Evolutionary conservation across 2,329 filamentous ascomycete species (phyloP).

Genomic region (Aspergillus fijiensis): DNA sequence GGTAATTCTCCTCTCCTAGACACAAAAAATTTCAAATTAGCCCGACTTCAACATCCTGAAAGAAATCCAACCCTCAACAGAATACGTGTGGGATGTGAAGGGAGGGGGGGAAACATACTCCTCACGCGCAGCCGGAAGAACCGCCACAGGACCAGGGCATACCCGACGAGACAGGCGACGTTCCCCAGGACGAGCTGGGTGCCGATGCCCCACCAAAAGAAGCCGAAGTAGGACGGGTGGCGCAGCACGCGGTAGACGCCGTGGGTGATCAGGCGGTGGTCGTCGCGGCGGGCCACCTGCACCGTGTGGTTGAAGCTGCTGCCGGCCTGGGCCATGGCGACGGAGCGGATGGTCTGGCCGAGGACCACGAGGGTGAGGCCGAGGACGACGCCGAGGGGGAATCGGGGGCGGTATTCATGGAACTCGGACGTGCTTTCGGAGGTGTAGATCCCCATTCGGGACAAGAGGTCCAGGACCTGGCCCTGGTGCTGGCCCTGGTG

Average conservation of each 20-base stretch:
- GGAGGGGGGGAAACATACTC: constrained; percentile 47
- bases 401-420: constrained; percentile 25
- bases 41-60: too few relatives aligned
- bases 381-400: constrained; percentile 41
- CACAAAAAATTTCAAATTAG: too few relatives aligned
- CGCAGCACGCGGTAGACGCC: constrained; percentile 75
- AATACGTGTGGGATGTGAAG: too few relatives aligned
- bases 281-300: constrained; percentile 65
- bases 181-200: constrained; percentile 92
- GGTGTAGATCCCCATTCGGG: neutral
- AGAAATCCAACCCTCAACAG: too few relatives aligned
- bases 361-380: constrained; percentile 65
- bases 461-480: too few relatives aligned
- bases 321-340: constrained; percentile 86
- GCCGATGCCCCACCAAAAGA: constrained; percentile 97
- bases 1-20: constrained; percentile 71
- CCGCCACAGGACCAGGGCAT: constrained; percentile 73
- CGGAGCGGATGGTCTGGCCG: constrained; percentile 74
- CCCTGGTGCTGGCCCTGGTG: too few relatives aligned
- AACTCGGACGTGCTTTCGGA: constrained; percentile 38
- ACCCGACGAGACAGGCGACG: constrained; percentile 70
- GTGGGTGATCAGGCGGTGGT: constrained; percentile 76
- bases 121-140: constrained; percentile 77
- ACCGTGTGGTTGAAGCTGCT: constrained; percentile 89
- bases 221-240: constrained; percentile 95